A percentile compares a stretch with the other conserved stretches of the same genome.
phyloP scores from a whole-genome alignment of 306 rosid species.

The Carpinus viminea region DNA sequence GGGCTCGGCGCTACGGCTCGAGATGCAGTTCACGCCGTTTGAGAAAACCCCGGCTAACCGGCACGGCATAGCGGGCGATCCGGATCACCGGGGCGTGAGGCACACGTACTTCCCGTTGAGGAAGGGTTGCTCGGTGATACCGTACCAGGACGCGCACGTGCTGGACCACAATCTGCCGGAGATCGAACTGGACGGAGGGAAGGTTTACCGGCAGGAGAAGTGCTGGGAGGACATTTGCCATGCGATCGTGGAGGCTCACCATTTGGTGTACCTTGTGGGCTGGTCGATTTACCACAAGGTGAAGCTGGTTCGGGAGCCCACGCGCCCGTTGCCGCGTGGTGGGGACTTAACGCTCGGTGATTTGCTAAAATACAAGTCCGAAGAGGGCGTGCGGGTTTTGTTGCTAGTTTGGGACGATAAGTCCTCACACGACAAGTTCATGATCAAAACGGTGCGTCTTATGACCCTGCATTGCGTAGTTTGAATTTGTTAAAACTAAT shows the following conservation, averaged over 20 bases:
- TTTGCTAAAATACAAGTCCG: conserved; percentile 83
- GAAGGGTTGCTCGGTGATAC: conserved; percentile 60
- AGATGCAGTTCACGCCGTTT: conserved; percentile 62
- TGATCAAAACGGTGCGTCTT: conserved; percentile 59
- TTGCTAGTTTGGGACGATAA: conserved; percentile 91
- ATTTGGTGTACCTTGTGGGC: conserved; percentile 73
- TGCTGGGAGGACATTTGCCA: conserved; percentile 96
- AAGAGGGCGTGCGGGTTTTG: conserved; percentile 87
- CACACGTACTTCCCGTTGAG: conserved; percentile 81
- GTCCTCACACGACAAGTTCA: conserved; percentile 70
- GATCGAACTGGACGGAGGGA: conserved; percentile 58
- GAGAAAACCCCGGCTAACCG: conserved; percentile 40
- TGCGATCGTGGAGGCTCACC: conserved; percentile 91
- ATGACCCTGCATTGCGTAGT: not conserved
- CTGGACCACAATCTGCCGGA: conserved; percentile 39
- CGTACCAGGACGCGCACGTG: conserved; percentile 90
- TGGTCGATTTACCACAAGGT: conserved; percentile 87
- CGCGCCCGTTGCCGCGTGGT: conserved; percentile 59
- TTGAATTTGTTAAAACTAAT: not conserved
- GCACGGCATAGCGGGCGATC: conserved; percentile 76
- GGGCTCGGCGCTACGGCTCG: conserved; percentile 44
- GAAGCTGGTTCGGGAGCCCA: conserved; percentile 70
- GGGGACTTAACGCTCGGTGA: conserved; percentile 87
- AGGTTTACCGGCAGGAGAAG: conserved; percentile 48
- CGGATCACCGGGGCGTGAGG: conserved; percentile 63